Evolutionary conservation across 148 eudicot genomes (phyloP).

Genomic region (Silene uniflora): DNA sequence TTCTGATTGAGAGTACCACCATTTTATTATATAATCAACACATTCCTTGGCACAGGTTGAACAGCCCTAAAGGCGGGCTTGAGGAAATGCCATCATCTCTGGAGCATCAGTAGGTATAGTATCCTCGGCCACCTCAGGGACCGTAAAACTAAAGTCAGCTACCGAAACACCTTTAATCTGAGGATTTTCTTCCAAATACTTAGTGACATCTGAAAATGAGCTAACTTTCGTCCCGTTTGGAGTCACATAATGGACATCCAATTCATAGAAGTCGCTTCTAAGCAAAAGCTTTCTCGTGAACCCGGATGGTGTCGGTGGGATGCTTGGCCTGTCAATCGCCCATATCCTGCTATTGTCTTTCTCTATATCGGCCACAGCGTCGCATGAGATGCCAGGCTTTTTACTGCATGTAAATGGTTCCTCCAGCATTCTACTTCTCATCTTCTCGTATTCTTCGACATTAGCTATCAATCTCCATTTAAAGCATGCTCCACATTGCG

Average conservation of each 20-base stretch:
- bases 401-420: slow-evolving; percentile 72
- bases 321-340: slow-evolving; percentile 68
- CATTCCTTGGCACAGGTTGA: no score
- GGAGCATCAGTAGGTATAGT: slow-evolving; percentile 41
- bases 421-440: slow-evolving; percentile 49
- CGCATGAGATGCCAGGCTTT: slow-evolving; percentile 44
- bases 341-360: slow-evolving; percentile 54
- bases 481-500: slow-evolving; percentile 65
- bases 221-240: slow-evolving; percentile 54
- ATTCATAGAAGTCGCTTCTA: slow-evolving; percentile 59
- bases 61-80: no score
- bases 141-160: slow-evolving; percentile 52
- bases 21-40: no score
- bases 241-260: slow-evolving; percentile 57
- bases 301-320: slow-evolving; percentile 65
- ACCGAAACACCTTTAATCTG: slow-evolving; percentile 34
- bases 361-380: slow-evolving; percentile 66
- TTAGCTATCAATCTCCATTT: slow-evolving; percentile 71
- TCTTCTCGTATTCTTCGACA: slow-evolving; percentile 60
- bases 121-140: slow-evolving; percentile 57
- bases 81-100: slow-evolving; percentile 29
- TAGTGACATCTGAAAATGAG: slow-evolving; percentile 34
- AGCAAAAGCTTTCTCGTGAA: slow-evolving; percentile 54
- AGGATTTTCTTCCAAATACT: slow-evolving; percentile 48
- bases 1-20: no score